Evolutionary conservation across 2,329 filamentous ascomycete species (phyloP).

Genomic region (Davidsoniella eucalypti): DNA sequence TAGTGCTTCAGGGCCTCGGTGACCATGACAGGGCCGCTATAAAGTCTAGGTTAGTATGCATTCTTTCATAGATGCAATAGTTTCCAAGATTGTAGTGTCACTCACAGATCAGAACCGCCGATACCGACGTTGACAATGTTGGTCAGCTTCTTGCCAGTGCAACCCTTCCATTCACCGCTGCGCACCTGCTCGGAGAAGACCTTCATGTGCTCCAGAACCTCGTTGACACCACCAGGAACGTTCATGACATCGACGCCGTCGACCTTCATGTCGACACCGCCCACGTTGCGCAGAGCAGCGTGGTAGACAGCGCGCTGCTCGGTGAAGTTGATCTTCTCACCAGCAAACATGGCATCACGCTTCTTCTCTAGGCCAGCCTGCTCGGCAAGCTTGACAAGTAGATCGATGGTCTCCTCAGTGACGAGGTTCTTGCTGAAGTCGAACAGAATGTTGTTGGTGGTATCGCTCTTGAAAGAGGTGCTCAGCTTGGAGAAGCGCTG

Average conservation of each 20-base stretch:
- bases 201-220: constrained; percentile 92
- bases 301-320: constrained; percentile 95
- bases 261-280: constrained; percentile 67
- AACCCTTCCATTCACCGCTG: constrained; percentile 93
- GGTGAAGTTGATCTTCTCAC: constrained; percentile 98
- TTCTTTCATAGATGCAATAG: constrained; percentile 17
- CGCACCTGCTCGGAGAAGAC: constrained; percentile 91
- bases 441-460: constrained; percentile 78
- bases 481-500: constrained; percentile 81
- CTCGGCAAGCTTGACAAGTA: constrained; percentile 78
- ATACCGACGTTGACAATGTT: constrained; percentile 97
- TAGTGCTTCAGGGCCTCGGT: constrained; percentile 95
- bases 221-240: constrained; percentile 72
- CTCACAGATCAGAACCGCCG: constrained; percentile 93
- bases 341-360: constrained; percentile 91
- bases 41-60: constrained; percentile 11
- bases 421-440: constrained; percentile 99
- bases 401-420: constrained; percentile 74
- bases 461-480: constrained; percentile 68
- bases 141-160: constrained; percentile 90
- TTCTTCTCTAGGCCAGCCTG: constrained; percentile 85
- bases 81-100: constrained; percentile 15
- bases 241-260: constrained; percentile 87
- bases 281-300: constrained; percentile 78
- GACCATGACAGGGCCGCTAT: constrained; percentile 92